Conservation (phyloP, 208 protist genomes). For the Acanthamoeba culbertsoni region DNA sequence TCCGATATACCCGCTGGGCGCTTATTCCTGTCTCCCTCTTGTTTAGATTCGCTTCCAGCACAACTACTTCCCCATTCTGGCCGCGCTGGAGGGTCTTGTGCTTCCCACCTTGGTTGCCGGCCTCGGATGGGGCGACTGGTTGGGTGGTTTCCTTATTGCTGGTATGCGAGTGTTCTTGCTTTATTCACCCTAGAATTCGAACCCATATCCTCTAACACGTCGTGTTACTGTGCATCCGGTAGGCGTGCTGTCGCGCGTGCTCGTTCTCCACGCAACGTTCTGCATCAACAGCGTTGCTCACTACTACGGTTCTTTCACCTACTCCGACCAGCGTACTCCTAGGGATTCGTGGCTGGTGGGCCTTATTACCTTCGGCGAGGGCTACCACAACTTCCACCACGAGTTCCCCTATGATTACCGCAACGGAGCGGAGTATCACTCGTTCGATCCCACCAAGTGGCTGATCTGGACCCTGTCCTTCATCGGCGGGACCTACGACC, state of each 20-base stretch:
- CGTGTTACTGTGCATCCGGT: background rate
- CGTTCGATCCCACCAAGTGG: constrained; percentile 84
- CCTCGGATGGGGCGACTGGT: constrained; percentile 77
- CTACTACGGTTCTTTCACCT: constrained; percentile 81
- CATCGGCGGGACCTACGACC: constrained; percentile 77
- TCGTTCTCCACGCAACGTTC: constrained; percentile 84
- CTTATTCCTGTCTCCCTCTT: background rate
- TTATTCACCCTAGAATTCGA: no score
- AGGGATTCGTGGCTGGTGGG: constrained; percentile 79
- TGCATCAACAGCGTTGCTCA: constrained; percentile 87
- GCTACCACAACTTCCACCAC: constrained; percentile 89
- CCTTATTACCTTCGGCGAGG: constrained; percentile 85
- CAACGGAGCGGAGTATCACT: constrained; percentile 80
- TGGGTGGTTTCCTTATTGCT: constrained; percentile 70
- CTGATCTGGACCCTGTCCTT: constrained; percentile 71
- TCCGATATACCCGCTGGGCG: background rate
- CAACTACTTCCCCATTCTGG: constrained; percentile 72
- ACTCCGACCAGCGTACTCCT: constrained; percentile 63
- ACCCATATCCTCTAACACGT: no score
- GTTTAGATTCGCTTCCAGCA: constrained; percentile 80
- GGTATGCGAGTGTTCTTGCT: background rate
- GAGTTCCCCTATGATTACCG: constrained; percentile 82
- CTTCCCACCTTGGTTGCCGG: constrained; percentile 78
- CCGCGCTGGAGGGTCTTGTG: constrained; percentile 71
- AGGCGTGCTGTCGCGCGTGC: constrained; percentile 66